These are phyloP conservation scores for Drechslera avenae DNA, from an alignment of 2,329 filamentous ascomycete species.

Conservation along the genomic window DNA sequence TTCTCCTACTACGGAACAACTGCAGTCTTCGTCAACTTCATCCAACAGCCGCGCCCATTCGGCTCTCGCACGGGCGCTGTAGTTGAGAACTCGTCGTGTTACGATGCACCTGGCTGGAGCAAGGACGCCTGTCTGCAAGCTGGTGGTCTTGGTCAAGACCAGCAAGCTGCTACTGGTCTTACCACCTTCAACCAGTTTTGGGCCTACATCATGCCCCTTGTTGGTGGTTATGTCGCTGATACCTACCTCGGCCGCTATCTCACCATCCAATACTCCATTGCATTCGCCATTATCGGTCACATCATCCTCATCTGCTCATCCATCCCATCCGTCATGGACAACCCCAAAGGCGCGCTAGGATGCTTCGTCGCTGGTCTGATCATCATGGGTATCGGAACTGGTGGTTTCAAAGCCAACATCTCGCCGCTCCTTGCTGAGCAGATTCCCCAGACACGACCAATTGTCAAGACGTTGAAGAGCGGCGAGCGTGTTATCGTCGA, in stretches of 20 bases:
- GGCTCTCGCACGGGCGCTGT: conserved; percentile 14
- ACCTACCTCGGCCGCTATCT: conserved; percentile 66
- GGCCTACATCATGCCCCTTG: conserved; percentile 50
- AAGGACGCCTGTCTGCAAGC: conserved; percentile 23
- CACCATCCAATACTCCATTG: conserved; percentile 60
- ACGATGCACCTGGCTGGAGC: too few relatives aligned
- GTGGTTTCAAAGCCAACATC: conserved; percentile 54
- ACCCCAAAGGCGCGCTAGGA: conserved; percentile 52
- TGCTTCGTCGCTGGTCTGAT: conserved; percentile 59
- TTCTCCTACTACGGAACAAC: too few relatives aligned
- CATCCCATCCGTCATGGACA: conserved; percentile 53
- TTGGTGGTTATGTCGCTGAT: conserved; percentile 63
- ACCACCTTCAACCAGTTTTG: conserved; percentile 49
- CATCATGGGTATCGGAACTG: conserved; percentile 54
- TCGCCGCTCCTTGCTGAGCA: conserved; percentile 74
- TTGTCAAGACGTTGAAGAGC: conserved; percentile 57
- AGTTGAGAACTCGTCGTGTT: too few relatives aligned
- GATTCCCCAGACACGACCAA: conserved; percentile 64
- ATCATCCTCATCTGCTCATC: conserved; percentile 61
- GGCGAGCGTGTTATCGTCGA: conserved; percentile 74
- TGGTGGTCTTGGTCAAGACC: conserved; percentile 45
- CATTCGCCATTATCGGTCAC: conserved; percentile 59
- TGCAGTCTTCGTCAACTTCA: conserved; percentile 36
- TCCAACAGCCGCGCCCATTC: conserved; percentile 45
- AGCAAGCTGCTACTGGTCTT: conserved; percentile 46